Evolutionary conservation across 1,284 basidiomycete genomes (phyloP).

Genomic region (Amylostereum chailletii): DNA sequence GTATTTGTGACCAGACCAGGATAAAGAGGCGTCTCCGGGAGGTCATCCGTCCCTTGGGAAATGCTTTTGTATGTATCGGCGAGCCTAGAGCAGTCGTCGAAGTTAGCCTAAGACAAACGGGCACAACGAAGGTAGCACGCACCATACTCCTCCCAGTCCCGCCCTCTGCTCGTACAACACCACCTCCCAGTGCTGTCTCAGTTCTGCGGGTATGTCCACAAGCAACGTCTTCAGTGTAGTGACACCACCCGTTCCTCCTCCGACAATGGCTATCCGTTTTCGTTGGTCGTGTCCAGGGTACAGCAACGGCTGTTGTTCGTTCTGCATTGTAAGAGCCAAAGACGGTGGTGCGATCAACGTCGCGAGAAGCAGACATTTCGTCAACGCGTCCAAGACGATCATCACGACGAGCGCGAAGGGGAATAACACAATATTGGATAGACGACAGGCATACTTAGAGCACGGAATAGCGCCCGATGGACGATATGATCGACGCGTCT

Average conservation of each 20-base stretch:
- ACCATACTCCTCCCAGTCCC: slow-evolving; percentile 46
- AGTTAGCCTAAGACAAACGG: background rate
- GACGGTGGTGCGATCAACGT: no score
- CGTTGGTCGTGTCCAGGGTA: background rate
- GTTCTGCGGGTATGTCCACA: slow-evolving; percentile 31
- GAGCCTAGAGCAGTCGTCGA: slow-evolving; percentile 20
- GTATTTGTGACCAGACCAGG: slow-evolving; percentile 46
- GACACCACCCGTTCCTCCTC: slow-evolving; percentile 45
- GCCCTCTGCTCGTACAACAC: slow-evolving; percentile 43
- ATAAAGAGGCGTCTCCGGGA: slow-evolving; percentile 49
- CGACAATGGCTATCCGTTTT: slow-evolving; percentile 45
- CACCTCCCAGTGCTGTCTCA: slow-evolving; percentile 32
- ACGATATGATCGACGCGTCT: no score
- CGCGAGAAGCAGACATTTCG: no score
- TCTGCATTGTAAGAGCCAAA: no score
- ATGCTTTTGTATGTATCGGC: slow-evolving; percentile 27
- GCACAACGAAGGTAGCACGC: background rate
- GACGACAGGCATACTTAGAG: no score
- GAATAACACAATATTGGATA: no score
- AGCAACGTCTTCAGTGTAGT: slow-evolving; percentile 41
- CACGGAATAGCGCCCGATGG: no score
- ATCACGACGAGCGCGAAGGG: no score
- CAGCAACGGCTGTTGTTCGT: no score
- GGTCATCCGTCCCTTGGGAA: slow-evolving; percentile 28
- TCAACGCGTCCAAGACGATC: no score